Base-by-base conservation (phyloP, 2,329 filamentous ascomycete species). In the Colletotrichum sp. region DNA sequence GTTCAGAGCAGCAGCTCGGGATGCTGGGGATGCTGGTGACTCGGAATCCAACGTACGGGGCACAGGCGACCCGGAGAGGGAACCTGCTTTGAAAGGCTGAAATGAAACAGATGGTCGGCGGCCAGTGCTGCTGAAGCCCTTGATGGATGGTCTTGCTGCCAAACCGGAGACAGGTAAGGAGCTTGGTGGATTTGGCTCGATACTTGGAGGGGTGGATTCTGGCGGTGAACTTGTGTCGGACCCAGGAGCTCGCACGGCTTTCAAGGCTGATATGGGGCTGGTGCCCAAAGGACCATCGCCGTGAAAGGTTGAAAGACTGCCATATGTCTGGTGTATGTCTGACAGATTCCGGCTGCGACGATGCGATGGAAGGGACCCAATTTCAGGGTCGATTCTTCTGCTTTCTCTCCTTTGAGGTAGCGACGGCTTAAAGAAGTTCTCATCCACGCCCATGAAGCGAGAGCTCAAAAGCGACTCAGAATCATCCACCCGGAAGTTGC, bases 41-140 rank as follows among this genome's bases (percentile, higher is more conserved):
- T 91, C 90, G 16, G 85, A 82, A 15, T 91, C 90, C 4, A 84
- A 82, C 8, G 87, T 82, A 34, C 89, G 86, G 32, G 86, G 86
- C n/a, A 89, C 83, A 0, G 96, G 96, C 6, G 96, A 98, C 6
- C 94, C 95, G 3, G 96, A 98, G n/a, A 98, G 88, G 2, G 96
- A 97, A 13, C 96, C 96, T 16, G 96, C 95, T 85, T 99, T 99
- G 88, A 99, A 99, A 0, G 96, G 96, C 79, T 97, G 95, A 80
- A 98, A 98, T 1, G 95, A 97, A 27, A 98, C 91, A 0, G 95
- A 98, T 8, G 94, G 93, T 69, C 95, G 92, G 79, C 96, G 91
- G 69, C 89, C 89, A 64, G 90, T 80, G 27, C 86, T 87, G 58
- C 94, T 91, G 55, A 87, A 84, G 16, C 84, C 85, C 66, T 88